Evolutionary conservation across 352 stramenopile genomes (phyloP).

Genomic region (Globisporangium irregulare): DNA sequence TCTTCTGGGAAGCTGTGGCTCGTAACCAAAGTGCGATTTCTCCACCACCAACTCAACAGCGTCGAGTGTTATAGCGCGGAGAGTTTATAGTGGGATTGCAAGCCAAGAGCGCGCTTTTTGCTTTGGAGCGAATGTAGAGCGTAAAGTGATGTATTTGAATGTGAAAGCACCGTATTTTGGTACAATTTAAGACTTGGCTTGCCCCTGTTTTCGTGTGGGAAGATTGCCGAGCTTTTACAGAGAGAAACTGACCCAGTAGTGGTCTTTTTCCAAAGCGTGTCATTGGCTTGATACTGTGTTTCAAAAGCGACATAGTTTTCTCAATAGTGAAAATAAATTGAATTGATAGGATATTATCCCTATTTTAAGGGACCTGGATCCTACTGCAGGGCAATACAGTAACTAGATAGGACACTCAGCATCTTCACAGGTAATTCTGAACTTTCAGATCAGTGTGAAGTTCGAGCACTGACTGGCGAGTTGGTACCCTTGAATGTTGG

Average conservation of each 20-base stretch:
- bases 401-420: background rate
- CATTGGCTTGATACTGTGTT: background rate
- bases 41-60: background rate
- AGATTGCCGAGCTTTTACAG: background rate
- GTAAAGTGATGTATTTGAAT: background rate
- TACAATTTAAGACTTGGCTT: background rate
- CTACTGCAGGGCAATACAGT: background rate
- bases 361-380: background rate
- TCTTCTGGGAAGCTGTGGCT: background rate
- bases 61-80: background rate
- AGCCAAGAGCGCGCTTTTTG: background rate
- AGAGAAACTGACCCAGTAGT: background rate
- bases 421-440: background rate
- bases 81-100: background rate
- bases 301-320: background rate
- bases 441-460: background rate
- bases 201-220: background rate
- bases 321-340: background rate
- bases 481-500: no score
- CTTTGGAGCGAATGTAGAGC: background rate
- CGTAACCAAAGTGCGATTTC: conserved; percentile 4
- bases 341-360: background rate
- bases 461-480: no score
- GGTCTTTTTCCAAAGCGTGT: background rate
- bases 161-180: background rate